Evolutionary conservation across 192 early-diverging fungal genomes (phyloP).

Genomic region (Pilobolus umbonatus): DNA sequence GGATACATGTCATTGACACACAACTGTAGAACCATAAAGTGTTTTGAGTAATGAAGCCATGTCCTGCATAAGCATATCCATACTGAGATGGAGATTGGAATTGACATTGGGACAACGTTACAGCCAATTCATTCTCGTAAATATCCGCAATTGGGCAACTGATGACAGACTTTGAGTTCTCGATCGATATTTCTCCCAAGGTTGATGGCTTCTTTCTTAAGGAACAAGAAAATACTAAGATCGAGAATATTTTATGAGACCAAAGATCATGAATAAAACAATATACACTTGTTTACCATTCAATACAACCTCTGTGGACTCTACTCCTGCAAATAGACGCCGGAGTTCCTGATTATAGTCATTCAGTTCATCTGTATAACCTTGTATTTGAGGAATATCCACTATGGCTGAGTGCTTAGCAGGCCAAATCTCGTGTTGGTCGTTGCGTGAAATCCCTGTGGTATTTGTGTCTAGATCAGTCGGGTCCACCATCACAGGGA

Average conservation of each 20-base stretch:
- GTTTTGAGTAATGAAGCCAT: slow-evolving; percentile 58
- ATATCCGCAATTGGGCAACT: neutral
- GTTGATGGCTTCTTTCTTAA: slow-evolving; percentile 12
- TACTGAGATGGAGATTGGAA: slow-evolving; percentile 17
- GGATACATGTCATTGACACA: slow-evolving; percentile 56
- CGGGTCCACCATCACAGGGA: slow-evolving; percentile 25
- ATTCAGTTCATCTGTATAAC: slow-evolving; percentile 19
- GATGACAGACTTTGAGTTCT: neutral
- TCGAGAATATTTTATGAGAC: neutral
- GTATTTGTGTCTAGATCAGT: slow-evolving; percentile 3
- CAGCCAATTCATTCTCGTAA: slow-evolving; percentile 14
- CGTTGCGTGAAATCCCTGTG: neutral
- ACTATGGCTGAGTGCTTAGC: slow-evolving; percentile 7
- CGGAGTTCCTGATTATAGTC: slow-evolving; percentile 26
- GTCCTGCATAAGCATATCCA: slow-evolving; percentile 45
- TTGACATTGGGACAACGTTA: slow-evolving; percentile 1
- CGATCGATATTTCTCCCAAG: neutral
- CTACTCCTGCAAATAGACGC: slow-evolving; percentile 24
- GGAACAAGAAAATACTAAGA: slow-evolving; percentile 2
- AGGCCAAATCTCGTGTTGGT: slow-evolving; percentile 21
- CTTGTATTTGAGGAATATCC: slow-evolving; percentile 15
- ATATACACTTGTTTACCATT: slow-evolving; percentile 22
- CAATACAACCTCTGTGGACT: slow-evolving; percentile 28
- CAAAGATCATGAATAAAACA: neutral
- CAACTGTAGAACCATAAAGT: slow-evolving; percentile 60